These are phyloP conservation scores for Epichloe scottii DNA, from an alignment of 2,329 filamentous ascomycete genomes.

Conservation along the genomic window DNA sequence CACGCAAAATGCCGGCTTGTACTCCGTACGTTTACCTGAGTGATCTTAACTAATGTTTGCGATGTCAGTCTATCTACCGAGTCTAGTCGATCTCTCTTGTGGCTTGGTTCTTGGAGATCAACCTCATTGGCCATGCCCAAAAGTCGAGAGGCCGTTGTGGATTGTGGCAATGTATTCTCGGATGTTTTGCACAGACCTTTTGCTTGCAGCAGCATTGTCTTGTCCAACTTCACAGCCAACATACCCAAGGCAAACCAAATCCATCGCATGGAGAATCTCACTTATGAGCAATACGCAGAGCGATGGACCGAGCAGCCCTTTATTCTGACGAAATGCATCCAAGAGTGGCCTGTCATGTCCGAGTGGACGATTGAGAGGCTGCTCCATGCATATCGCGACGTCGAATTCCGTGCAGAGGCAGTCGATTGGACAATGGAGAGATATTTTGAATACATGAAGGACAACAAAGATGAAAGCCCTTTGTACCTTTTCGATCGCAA, in stretches of 20 bases:
- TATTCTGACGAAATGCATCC: constrained; percentile 71
- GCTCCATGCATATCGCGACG: constrained; percentile 47
- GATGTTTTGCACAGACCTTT: constrained; percentile 86
- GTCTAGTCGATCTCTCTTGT: constrained; percentile 30
- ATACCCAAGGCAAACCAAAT: constrained; percentile 71
- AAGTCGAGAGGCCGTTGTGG: constrained; percentile 41
- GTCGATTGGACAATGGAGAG: constrained; percentile 83
- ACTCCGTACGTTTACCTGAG: not conserved
- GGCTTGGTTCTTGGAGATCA: constrained; percentile 76
- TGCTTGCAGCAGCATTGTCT: constrained; percentile 65
- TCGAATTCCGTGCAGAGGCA: constrained; percentile 76
- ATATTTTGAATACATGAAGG: constrained; percentile 71
- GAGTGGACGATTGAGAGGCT: constrained; percentile 64
- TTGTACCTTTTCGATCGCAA: constrained; percentile 82
- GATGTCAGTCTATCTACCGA: constrained; percentile 14
- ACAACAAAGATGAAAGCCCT: constrained; percentile 74
- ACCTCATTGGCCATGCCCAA: constrained; percentile 53
- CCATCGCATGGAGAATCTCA: constrained; percentile 52
- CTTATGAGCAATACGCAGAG: constrained; percentile 58
- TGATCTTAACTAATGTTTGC: not conserved
- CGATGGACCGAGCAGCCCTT: constrained; percentile 75
- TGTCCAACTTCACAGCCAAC: constrained; percentile 52
- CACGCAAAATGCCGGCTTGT: not conserved
- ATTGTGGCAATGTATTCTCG: constrained; percentile 73
- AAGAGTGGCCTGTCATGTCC: constrained; percentile 64